A percentile compares a stretch with the other conserved stretches of the same genome.
Evolutionary conservation across 495 filamentous ascomycete genomes (phyloP).

Genomic region (Trichocladium antarcticum): DNA sequence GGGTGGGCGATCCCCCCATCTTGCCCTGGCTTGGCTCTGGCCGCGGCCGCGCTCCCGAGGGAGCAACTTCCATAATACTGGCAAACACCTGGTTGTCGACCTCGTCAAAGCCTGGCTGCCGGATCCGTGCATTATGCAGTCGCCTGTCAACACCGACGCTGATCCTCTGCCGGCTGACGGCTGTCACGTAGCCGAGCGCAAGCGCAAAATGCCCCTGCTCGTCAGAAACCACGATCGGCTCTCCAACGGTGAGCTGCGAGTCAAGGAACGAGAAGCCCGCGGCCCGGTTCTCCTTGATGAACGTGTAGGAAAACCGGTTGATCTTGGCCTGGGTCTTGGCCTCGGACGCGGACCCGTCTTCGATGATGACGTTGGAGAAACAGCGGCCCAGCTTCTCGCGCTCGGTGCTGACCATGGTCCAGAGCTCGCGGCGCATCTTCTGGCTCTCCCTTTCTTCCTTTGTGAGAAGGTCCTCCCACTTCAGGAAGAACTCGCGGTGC

Average conservation of each 20-base stretch:
- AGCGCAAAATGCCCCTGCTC: constrained; percentile 91
- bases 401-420: constrained; percentile 86
- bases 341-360: constrained; percentile 61
- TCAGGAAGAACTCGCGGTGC: constrained; percentile 76
- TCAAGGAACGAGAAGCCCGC: constrained; percentile 70
- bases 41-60: constrained; percentile 38
- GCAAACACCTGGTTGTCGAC: constrained; percentile 70
- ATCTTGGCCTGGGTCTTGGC: constrained; percentile 62
- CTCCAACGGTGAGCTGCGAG: constrained; percentile 78
- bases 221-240: constrained; percentile 93
- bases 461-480: constrained; percentile 87
- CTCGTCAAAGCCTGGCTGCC: constrained; percentile 60
- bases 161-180: constrained; percentile 60
- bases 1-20: constrained; percentile 42
- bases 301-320: constrained; percentile 77
- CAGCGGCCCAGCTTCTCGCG: constrained; percentile 74
- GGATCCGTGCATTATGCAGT: constrained; percentile 75
- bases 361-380: constrained; percentile 55
- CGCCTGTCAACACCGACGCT: constrained; percentile 79
- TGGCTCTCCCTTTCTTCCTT: constrained; percentile 86
- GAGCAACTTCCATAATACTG: constrained; percentile 81
- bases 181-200: constrained; percentile 77
- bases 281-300: constrained; percentile 52
- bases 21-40: constrained; percentile 40
- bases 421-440: constrained; percentile 76